phyloP scores from a whole-genome alignment of 345 rosid genomes.

The Populus nigra region DNA sequence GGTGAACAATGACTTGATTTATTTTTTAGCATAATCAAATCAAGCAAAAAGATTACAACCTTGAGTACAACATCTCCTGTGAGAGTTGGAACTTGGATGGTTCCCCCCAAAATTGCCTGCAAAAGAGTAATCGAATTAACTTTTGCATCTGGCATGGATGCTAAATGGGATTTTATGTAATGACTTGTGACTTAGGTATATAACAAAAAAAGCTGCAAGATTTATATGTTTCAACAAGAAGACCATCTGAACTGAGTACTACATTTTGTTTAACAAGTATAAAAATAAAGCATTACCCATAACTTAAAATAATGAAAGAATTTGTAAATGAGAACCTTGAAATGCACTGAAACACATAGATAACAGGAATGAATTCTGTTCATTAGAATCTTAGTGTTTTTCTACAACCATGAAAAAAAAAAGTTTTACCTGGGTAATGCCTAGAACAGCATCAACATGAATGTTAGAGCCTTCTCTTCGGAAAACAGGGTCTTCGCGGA shows the following conservation, averaged over 20 bases:
- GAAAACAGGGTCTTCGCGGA: constrained; percentile 90
- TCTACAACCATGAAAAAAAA: neutral
- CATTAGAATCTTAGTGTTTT: constrained; percentile 1
- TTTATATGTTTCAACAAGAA: neutral
- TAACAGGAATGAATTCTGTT: neutral
- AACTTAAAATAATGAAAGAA: neutral
- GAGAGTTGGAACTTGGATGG: constrained; percentile 94
- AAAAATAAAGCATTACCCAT: neutral
- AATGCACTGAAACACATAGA: constrained; percentile 1
- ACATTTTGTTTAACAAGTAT: neutral
- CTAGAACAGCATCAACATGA: constrained; percentile 79
- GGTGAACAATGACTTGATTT: neutral
- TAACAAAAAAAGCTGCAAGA: neutral
- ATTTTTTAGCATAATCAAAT: neutral
- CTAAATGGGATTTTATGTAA: neutral
- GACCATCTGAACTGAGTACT: neutral
- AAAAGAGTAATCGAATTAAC: constrained; percentile 14
- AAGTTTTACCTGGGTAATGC: constrained; percentile 69
- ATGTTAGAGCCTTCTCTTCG: constrained; percentile 90
- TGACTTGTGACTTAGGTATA: neutral
- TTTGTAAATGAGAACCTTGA: neutral
- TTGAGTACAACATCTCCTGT: constrained; percentile 97
- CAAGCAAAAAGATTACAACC: constrained; percentile 32
- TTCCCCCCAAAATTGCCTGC: constrained; percentile 98
- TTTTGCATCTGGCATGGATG: neutral